A percentile compares a stretch with the other conserved stretches of the same genome.
phyloP scores from a whole-genome alignment of 768 basidiomycete genomes.

The Antrodiella citrinella region DNA sequence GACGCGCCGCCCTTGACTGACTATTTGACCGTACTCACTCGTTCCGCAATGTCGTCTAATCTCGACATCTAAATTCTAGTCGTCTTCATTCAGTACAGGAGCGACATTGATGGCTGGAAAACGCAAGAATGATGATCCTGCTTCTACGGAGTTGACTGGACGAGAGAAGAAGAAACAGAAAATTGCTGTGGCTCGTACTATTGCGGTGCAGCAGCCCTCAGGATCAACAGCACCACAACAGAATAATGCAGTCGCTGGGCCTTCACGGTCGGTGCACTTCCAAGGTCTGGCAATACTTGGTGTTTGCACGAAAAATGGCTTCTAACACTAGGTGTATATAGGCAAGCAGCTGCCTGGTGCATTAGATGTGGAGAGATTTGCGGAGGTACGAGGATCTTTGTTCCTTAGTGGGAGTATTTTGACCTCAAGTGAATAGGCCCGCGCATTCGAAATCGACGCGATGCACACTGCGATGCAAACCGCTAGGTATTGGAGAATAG shows the following conservation, averaged over 20 bases:
- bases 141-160: slow-evolving; percentile 20
- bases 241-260: slow-evolving; percentile 27
- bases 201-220: slow-evolving; percentile 46
- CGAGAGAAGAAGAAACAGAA: slow-evolving; percentile 67
- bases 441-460: slow-evolving; percentile 83
- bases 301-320: background rate
- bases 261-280: slow-evolving; percentile 31
- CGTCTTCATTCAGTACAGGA: too few species aligned
- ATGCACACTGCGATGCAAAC: slow-evolving; percentile 84
- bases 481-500: slow-evolving; percentile 43
- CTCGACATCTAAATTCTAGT: too few species aligned
- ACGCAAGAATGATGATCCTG: slow-evolving; percentile 26
- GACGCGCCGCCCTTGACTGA: too few species aligned
- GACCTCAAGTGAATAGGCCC: slow-evolving; percentile 63
- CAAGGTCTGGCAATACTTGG: slow-evolving; percentile 26
- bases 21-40: too few species aligned
- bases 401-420: too few species aligned
- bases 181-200: slow-evolving; percentile 53
- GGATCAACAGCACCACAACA: slow-evolving; percentile 1
- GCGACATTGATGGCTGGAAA: slow-evolving; percentile 43
- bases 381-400: slow-evolving; percentile 73
- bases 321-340: slow-evolving; percentile 28
- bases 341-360: slow-evolving; percentile 55
- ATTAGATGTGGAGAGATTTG: slow-evolving; percentile 84
- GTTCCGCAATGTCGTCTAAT: too few species aligned